Evolutionary conservation across 2,329 filamentous ascomycete genomes (phyloP).

Genomic region (Colletotrichum zoysiae): DNA sequence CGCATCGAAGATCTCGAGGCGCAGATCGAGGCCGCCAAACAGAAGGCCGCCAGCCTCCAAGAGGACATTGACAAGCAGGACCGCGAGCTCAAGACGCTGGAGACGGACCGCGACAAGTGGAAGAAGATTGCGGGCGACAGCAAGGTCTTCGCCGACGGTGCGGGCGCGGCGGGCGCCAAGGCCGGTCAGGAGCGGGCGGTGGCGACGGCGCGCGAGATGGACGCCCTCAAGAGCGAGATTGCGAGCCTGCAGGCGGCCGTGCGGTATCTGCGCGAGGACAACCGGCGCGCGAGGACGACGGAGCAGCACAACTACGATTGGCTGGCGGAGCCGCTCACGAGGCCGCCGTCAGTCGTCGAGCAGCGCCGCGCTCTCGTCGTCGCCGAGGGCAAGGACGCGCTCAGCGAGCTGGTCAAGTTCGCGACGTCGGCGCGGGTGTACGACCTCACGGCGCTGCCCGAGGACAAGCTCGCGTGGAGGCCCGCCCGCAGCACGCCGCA

Average conservation of each 20-base stretch:
- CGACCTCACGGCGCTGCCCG: slow-evolving; percentile 68
- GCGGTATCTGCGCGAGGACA: slow-evolving; percentile 76
- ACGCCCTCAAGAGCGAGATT: slow-evolving; percentile 77
- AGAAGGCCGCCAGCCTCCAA: slow-evolving; percentile 65
- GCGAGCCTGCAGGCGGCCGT: slow-evolving; percentile 73
- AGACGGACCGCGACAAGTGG: slow-evolving; percentile 77
- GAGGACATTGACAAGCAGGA: slow-evolving; percentile 77
- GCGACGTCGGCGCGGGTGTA: slow-evolving; percentile 68
- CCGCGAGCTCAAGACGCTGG: slow-evolving; percentile 73
- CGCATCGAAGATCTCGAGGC: slow-evolving; percentile 75
- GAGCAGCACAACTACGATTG: slow-evolving; percentile 71
- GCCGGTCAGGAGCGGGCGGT: slow-evolving; percentile 76
- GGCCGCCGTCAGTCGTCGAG: slow-evolving; percentile 58
- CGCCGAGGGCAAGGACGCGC: slow-evolving; percentile 72
- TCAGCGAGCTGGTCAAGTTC: slow-evolving; percentile 74
- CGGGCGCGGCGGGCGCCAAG: slow-evolving; percentile 63
- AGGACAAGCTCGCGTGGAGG: slow-evolving; percentile 75
- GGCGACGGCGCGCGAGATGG: slow-evolving; percentile 79
- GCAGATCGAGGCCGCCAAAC: slow-evolving; percentile 66
- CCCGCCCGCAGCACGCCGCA: slow-evolving; percentile 73
- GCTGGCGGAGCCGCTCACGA: slow-evolving; percentile 72
- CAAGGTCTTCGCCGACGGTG: slow-evolving; percentile 65
- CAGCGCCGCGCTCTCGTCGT: slow-evolving; percentile 65
- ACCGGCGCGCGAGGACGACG: slow-evolving; percentile 68
- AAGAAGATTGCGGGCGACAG: slow-evolving; percentile 77